phyloP scores from a whole-genome alignment of 805 yeast species.

The Pichia paraexigua region DNA sequence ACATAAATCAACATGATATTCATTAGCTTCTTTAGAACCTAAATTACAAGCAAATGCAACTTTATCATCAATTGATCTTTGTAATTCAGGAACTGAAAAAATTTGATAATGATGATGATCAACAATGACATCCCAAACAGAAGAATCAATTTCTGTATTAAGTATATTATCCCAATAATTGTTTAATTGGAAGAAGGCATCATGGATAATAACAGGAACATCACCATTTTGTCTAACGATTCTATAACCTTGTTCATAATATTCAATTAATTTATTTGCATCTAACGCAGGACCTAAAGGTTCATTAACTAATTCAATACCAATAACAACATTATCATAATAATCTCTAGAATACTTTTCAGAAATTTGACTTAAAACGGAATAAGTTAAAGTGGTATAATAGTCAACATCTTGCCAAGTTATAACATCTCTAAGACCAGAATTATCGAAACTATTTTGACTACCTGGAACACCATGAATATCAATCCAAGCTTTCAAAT shows the following conservation, averaged over 20 bases:
- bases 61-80: slow-evolving; percentile 53
- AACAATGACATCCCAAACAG: slow-evolving; percentile 52
- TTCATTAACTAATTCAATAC: slow-evolving; percentile 82
- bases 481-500: slow-evolving; percentile 80
- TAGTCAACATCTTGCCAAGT: slow-evolving; percentile 46
- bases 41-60: slow-evolving; percentile 45
- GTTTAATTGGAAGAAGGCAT: slow-evolving; percentile 51
- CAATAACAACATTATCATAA: slow-evolving; percentile 67
- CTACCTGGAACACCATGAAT: slow-evolving; percentile 96
- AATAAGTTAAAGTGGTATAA: slow-evolving; percentile 40
- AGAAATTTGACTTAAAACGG: slow-evolving; percentile 47
- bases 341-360: slow-evolving; percentile 54
- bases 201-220: slow-evolving; percentile 55
- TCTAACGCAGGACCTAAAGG: slow-evolving; percentile 72
- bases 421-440: slow-evolving; percentile 65
- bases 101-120: slow-evolving; percentile 93
- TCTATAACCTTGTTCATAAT: slow-evolving; percentile 55
- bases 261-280: slow-evolving; percentile 49
- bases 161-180: slow-evolving; percentile 59
- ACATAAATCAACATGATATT: slow-evolving; percentile 64
- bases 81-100: slow-evolving; percentile 56
- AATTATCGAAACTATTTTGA: slow-evolving; percentile 93
- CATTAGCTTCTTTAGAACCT: slow-evolving; percentile 34
- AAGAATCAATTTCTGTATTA: slow-evolving; percentile 27
- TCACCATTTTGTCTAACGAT: slow-evolving; percentile 47